Evolutionary conservation across 2,329 filamentous ascomycete species (phyloP), one percentile per base, ranked within the genome.

Genomic region (Exophiala alcalophila): DNA sequence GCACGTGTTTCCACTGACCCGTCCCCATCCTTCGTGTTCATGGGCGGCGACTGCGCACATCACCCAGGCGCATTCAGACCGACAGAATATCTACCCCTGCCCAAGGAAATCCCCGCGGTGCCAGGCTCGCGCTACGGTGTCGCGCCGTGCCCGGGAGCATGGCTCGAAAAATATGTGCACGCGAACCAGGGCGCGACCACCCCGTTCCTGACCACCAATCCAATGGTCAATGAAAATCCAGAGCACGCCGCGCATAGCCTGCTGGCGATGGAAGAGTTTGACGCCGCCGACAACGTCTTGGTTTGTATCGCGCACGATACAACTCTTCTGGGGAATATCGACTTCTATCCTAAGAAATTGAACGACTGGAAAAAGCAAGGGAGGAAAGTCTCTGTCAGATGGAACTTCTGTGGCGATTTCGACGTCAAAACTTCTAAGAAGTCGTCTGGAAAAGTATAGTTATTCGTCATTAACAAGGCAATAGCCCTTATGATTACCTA

Each of bases 251-350:
- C 48, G 12, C 55, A 53, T 35, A 63, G 56, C 3, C 57, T 63
- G 15, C 48, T 57, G 12, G 59, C 60, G 16, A 39, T 66, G 35
- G 48, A 58, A 34, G 58, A 62, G 32, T 64, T 65, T 35, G 64
- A 66, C 47, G 61, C 57, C 9, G 48, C 54, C 10, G 57, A 59
- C 1, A 54, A 62, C 18, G 50, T 67, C 4, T 56, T 66, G 8
- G 51, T 64, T 21, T 53, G 62, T 3, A 57, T 65, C 23, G 61
- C 64, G 15, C 64, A 66, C 49, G 64, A 66, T 44, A 48, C 52
- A 25, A 58, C 41, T 47, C 32, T 66, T 32, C 29, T 59, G 29
- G 59, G 57, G 24, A 49, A 60, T 11, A 40, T 65, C 6, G 59
- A 63, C 7, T 59, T 65, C 16, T 66, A 59, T 42, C 64, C 64